Base-by-base conservation (phyloP, 148 eudicot species). In the Bassia scoparia region DNA sequence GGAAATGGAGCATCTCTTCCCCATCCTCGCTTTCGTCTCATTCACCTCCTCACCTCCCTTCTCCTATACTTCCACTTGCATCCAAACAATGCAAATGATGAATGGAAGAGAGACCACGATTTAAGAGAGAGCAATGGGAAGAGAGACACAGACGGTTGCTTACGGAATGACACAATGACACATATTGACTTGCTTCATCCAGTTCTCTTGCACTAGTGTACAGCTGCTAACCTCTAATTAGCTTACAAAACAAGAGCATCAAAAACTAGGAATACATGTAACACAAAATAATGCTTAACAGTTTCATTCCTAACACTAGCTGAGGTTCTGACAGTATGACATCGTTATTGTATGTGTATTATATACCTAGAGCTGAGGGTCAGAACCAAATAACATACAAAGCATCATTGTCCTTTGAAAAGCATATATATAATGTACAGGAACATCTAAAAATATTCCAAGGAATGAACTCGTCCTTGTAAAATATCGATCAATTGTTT, bases 401-500 rank as follows among this genome's bases (percentile, higher is more conserved):
- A 41, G 46, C 12, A 8, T 7, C 8, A 41, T 41, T 41, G n/a
- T n/a, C n/a, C n/a, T n/a, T n/a, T n/a, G n/a, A n/a, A n/a, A n/a
- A n/a, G n/a, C n/a, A n/a, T n/a, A n/a, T n/a, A n/a, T n/a, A n/a
- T n/a, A n/a, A n/a, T n/a, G n/a, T n/a, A n/a, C n/a, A 54, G 11
- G 11, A 68, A 18, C 8, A n/a, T 54, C 18, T 10, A 21, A 31
- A 27, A 58, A 18, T 14, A 41, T 4, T 24, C n/a, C 23, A 61
- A 50, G 43, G 49, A 55, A 26, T 55, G 76, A 71, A 73, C 49
- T 72, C 75, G 90, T n/a, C 99, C 97, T 91, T 60, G 80, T 80
- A 68, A 90, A 86, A 73, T 92, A 96, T 43, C 99, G 96, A 80
- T 92, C 99, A 73, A 92, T 76, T 69, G 92, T 91, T 78, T 90